Evolutionary conservation across 352 stramenopile species (phyloP), one percentile per base, ranked within the genome.

Genomic region (Stramenopiles sp.): DNA sequence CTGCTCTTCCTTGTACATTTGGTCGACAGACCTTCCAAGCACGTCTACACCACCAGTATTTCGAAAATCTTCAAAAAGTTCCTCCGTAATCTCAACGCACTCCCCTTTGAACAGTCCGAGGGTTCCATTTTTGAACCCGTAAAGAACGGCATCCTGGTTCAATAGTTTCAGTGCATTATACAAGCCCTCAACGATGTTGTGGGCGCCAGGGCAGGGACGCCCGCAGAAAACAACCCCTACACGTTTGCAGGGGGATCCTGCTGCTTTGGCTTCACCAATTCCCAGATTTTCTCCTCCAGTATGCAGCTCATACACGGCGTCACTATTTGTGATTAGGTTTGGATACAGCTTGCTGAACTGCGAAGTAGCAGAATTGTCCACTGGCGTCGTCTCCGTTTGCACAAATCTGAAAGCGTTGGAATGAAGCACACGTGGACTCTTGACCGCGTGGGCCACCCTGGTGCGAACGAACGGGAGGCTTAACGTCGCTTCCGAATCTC

Each of bases 181-280:
- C 31, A 87, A 76, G 32, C 81, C 81, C 35, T 75, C 77, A 36
- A 84, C 74, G 37, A 84, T 77, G 68, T 85, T 85, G 74, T 85
- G 81, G 0, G 80, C 80, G 3, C 81, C 81, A 0, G 81, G 77
- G 25, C 79, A 43, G 68, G 84, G 81, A 33, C 81, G 80, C n/a
- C 81, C 80, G 18, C 80, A 84, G 73, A 85, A 85, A 4, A 85
- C 74, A 4, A 85, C 78, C 32, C 79, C 81, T n/a, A 86, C 77
- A 18, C 43, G 43, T n/a, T n/a, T n/a, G n/a, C n/a, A n/a, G n/a
- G n/a, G n/a, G n/a, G n/a, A n/a, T n/a, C n/a, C n/a, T n/a, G n/a
- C n/a, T n/a, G n/a, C n/a, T 53, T 53, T 12, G 12, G 43, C 43
- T 53, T 53, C 12, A 12, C 12, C 25, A 12, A 53, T 53, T 25